Evolutionary conservation across 2,329 filamentous ascomycete genomes (phyloP).

Genomic region (Blastomyces parvus): DNA sequence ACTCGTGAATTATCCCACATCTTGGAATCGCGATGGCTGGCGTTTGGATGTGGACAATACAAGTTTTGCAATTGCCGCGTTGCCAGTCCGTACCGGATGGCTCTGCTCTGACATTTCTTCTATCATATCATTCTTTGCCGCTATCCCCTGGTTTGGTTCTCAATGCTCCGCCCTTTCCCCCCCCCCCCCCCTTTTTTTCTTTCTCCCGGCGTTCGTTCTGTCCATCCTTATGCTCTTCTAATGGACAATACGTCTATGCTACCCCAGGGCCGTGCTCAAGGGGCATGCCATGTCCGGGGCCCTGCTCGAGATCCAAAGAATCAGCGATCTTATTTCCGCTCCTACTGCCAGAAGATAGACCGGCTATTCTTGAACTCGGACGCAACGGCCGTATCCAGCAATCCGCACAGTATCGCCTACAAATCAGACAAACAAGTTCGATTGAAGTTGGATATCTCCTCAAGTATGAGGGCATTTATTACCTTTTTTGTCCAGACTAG

Average conservation of each 20-base stretch:
- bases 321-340: slow-evolving; percentile 51
- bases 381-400: slow-evolving; percentile 9
- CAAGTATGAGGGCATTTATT: slow-evolving; percentile 49
- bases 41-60: not conserved
- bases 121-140: not conserved
- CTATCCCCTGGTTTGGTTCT: not conserved
- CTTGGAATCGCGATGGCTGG: not conserved
- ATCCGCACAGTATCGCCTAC: slow-evolving; percentile 45
- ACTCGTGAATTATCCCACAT: not conserved
- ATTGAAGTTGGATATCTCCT: slow-evolving; percentile 51
- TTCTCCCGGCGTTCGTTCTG: not conserved
- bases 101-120: not conserved
- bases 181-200: too few species aligned
- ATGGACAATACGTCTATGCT: slow-evolving; percentile 1
- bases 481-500: slow-evolving; percentile 54
- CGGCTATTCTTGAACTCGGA: slow-evolving; percentile 43
- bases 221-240: not conserved
- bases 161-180: not conserved
- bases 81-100: not conserved
- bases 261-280: slow-evolving; percentile 4
- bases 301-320: too few species aligned
- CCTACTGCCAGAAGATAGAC: slow-evolving; percentile 59
- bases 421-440: slow-evolving; percentile 43
- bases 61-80: not conserved
- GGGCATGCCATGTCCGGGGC: slow-evolving; percentile 27